Evolutionary conservation across 2,329 filamentous ascomycete species (phyloP).

Genomic region (Aureobasidium sp.): DNA sequence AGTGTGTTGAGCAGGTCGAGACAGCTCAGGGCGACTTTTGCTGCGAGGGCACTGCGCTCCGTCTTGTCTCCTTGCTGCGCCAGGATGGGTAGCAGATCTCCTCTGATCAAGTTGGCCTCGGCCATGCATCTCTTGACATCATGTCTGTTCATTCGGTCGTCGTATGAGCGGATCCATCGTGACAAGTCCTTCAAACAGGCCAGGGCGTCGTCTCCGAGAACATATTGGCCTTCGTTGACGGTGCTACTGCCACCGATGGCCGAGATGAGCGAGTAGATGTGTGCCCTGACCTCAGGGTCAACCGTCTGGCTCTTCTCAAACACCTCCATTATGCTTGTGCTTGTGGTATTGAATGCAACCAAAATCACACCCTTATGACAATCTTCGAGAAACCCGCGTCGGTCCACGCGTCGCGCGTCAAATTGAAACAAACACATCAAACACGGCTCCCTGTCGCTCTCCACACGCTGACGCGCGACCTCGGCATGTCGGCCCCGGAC

Average conservation of each 20-base stretch:
- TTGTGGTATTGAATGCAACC: not conserved
- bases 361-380: not conserved
- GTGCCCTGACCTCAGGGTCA: conserved; percentile 84
- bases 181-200: conserved; percentile 89
- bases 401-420: not conserved
- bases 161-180: conserved; percentile 89
- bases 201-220: conserved; percentile 85
- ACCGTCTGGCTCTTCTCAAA: conserved; percentile 40
- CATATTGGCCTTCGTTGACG: conserved; percentile 72
- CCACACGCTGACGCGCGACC: not conserved
- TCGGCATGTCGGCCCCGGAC: not conserved
- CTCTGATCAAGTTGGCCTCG: conserved; percentile 84
- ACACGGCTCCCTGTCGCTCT: not conserved
- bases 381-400: not conserved
- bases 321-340: conserved; percentile 19
- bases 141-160: conserved; percentile 86
- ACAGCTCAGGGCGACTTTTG: conserved; percentile 73
- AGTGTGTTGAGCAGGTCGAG: conserved; percentile 84
- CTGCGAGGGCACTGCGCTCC: conserved; percentile 66
- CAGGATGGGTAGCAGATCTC: conserved; percentile 83
- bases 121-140: conserved; percentile 89
- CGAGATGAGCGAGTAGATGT: conserved; percentile 87
- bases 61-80: conserved; percentile 68
- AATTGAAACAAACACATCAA: conserved; percentile 6
- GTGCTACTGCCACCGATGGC: conserved; percentile 79